A percentile compares a stretch with the other conserved stretches of the same genome.
These are phyloP conservation scores for Novymonas esmeraldas DNA, from an alignment of 208 protist genomes.

Conservation along the genomic window DNA sequence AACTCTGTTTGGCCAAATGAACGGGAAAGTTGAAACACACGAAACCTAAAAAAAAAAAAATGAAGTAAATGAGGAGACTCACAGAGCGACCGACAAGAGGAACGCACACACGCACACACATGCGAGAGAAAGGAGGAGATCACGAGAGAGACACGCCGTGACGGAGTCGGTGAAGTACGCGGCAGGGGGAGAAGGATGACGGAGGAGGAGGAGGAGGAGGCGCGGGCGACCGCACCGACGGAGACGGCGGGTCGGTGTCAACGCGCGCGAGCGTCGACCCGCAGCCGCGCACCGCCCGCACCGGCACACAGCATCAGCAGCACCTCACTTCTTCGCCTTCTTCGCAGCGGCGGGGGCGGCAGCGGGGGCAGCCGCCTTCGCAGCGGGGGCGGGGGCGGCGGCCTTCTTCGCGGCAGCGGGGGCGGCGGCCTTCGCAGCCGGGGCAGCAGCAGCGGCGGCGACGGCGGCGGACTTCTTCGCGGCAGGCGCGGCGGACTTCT, in stretches of 20 bases:
- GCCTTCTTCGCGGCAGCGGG: constrained; percentile 46
- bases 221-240: not conserved
- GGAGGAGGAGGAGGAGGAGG: too few relatives aligned
- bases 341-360: constrained; percentile 48
- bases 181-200: too few relatives aligned
- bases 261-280: not conserved
- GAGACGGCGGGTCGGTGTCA: too few relatives aligned
- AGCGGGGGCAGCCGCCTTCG: constrained; percentile 40
- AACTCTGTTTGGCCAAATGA: too few relatives aligned
- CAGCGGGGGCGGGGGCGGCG: constrained; percentile 36
- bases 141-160: too few relatives aligned
- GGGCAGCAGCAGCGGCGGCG: constrained; percentile 61
- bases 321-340: constrained; percentile 48
- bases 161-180: too few relatives aligned
- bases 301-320: not conserved
- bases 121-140: too few relatives aligned
- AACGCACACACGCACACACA: too few relatives aligned
- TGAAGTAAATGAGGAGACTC: too few relatives aligned
- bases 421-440: constrained; percentile 40
- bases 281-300: not conserved
- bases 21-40: too few relatives aligned
- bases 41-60: too few relatives aligned
- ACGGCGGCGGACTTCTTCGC: constrained; percentile 46
- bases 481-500: constrained; percentile 51
- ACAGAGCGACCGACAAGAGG: too few relatives aligned